Evolutionary conservation across 2,329 filamentous ascomycete genomes (phyloP).

Genomic region (Penicillium sp.): DNA sequence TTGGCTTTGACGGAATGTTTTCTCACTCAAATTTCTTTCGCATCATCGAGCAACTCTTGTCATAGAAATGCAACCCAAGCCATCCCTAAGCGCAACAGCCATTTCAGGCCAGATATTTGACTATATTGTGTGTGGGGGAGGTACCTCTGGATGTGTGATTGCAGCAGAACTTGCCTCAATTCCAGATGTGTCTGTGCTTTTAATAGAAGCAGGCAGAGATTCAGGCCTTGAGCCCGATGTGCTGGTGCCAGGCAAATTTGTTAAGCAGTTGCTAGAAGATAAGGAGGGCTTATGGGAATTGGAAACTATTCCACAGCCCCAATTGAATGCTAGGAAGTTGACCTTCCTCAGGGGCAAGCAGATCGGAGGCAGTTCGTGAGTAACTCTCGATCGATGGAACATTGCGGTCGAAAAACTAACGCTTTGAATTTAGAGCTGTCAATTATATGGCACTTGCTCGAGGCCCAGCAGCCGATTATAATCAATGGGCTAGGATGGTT

Average conservation of each 20-base stretch:
- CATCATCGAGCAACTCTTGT: background rate
- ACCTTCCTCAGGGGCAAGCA: background rate
- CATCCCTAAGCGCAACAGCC: background rate
- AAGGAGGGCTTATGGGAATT: slow-evolving; percentile 12
- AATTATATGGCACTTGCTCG: slow-evolving; percentile 12
- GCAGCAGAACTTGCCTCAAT: slow-evolving; percentile 2
- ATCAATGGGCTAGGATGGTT: slow-evolving; percentile 5
- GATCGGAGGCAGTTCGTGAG: background rate
- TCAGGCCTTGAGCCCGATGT: slow-evolving; percentile 7
- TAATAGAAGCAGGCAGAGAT: slow-evolving; percentile 11
- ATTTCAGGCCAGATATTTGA: slow-evolving; percentile 7
- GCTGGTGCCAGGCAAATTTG: slow-evolving; percentile 11
- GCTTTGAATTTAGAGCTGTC: background rate
- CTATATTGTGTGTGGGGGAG: slow-evolving; percentile 10
- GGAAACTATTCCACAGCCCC: slow-evolving; percentile 5
- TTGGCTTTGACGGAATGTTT: no score
- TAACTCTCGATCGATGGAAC: background rate
- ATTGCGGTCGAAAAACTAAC: background rate
- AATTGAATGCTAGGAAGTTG: slow-evolving; percentile 8
- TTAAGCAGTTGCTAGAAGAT: slow-evolving; percentile 12
- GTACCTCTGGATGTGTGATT: slow-evolving; percentile 9
- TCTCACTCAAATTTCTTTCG: no score
- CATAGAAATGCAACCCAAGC: slow-evolving; percentile 1
- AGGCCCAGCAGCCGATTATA: slow-evolving; percentile 7
- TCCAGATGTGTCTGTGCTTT: slow-evolving; percentile 7